phyloP scores from a whole-genome alignment of 2,329 filamentous ascomycete genomes.

The Ceratocystis albifundus region DNA sequence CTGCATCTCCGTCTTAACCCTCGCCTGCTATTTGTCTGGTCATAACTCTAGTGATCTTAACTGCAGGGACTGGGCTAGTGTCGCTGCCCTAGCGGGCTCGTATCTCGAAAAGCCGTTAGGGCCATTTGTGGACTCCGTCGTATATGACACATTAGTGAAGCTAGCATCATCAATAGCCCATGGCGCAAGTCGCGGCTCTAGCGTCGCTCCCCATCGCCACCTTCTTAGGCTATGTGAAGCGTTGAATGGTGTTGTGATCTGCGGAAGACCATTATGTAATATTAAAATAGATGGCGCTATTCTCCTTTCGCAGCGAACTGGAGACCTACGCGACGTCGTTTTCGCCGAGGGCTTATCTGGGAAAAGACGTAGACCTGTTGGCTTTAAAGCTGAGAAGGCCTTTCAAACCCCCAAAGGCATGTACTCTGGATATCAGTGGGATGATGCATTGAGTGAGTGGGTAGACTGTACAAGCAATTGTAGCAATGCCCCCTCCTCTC shows the following conservation, averaged over 20 bases:
- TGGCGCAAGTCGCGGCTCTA: constrained; percentile 36
- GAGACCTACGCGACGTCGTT: constrained; percentile 42
- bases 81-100: background rate
- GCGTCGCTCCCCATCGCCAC: constrained; percentile 32
- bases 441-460: constrained; percentile 35
- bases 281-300: constrained; percentile 41
- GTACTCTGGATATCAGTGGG: constrained; percentile 34
- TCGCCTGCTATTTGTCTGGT: constrained; percentile 14
- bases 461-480: constrained; percentile 24
- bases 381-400: background rate
- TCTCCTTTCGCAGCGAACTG: constrained; percentile 41
- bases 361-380: background rate
- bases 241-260: constrained; percentile 31
- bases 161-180: constrained; percentile 39
- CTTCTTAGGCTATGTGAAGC: constrained; percentile 34
- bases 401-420: constrained; percentile 21
- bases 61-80: constrained; percentile 7
- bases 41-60: constrained; percentile 8
- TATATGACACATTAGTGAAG: constrained; percentile 30
- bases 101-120: constrained; percentile 4
- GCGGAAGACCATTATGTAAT: constrained; percentile 29
- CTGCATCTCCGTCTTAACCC: constrained; percentile 11
- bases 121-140: background rate
- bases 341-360: constrained; percentile 39
- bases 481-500: background rate